phyloP scores from a whole-genome alignment of 2,329 filamentous ascomycete species.

The Domatiomyces globalis region DNA sequence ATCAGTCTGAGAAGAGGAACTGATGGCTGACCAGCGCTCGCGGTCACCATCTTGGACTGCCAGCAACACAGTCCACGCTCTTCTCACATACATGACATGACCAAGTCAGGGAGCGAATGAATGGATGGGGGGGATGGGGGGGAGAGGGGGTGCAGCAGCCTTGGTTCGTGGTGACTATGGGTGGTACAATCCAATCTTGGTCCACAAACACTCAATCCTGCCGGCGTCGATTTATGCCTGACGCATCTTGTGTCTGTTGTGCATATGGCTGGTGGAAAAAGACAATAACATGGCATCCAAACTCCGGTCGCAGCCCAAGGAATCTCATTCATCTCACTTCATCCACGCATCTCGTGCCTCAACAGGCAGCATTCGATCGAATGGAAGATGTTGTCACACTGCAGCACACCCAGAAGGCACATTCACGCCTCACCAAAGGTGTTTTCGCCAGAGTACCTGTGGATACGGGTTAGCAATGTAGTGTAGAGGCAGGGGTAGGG shows the following conservation, averaged over 20 bases:
- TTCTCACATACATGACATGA: not conserved
- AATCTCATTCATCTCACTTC: not conserved
- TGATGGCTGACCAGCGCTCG: not conserved
- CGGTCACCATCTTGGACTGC: not conserved
- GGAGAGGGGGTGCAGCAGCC: not conserved
- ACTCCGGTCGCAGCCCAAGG: not conserved
- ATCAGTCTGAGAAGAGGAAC: not conserved
- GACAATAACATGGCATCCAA: not conserved
- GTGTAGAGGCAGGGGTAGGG: not conserved
- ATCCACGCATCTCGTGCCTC: not conserved
- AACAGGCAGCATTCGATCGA: not conserved
- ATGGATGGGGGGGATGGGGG: too few species aligned
- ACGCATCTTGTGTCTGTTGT: not conserved
- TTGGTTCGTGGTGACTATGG: not conserved
- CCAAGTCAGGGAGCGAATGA: not conserved
- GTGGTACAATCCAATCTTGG: not conserved
- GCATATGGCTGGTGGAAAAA: not conserved
- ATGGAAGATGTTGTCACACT: not conserved
- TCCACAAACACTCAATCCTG: not conserved
- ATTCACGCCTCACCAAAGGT: conserved; percentile 55
- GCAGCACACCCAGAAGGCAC: not conserved
- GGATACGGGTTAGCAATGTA: conserved; percentile 17
- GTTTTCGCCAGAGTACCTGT: conserved; percentile 91
- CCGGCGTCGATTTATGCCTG: not conserved
- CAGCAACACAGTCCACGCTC: not conserved